Evolutionary conservation across 2,329 filamentous ascomycete species (phyloP).

Genomic region (Exserohilum turcica): DNA sequence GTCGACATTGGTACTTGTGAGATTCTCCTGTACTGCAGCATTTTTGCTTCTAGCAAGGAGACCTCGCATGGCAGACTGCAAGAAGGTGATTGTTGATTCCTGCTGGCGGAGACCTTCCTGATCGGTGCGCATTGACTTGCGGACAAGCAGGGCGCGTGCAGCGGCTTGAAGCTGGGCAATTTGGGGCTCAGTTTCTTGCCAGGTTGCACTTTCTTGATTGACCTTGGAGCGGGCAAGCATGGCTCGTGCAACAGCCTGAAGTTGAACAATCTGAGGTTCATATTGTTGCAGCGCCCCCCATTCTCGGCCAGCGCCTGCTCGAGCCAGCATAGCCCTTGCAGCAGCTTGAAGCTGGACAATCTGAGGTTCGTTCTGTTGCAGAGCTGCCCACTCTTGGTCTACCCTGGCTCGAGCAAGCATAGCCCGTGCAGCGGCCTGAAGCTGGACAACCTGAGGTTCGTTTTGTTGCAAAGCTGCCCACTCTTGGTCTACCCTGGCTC

Average conservation of each 20-base stretch:
- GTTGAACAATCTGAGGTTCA: constrained; percentile 53
- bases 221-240: constrained; percentile 64
- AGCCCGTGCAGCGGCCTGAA: constrained; percentile 52
- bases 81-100: constrained; percentile 51
- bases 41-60: constrained; percentile 49
- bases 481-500: constrained; percentile 58
- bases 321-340: constrained; percentile 57
- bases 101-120: constrained; percentile 45
- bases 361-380: constrained; percentile 57
- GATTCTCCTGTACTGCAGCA: constrained; percentile 46
- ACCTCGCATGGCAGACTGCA: constrained; percentile 71
- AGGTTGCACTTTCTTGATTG: constrained; percentile 43
- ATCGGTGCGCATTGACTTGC: constrained; percentile 44
- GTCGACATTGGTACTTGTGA: constrained; percentile 49
- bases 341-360: constrained; percentile 48
- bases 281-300: constrained; percentile 48
- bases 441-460: constrained; percentile 53
- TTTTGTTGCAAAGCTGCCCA: constrained; percentile 48
- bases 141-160: constrained; percentile 44
- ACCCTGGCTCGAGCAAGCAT: constrained; percentile 63
- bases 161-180: constrained; percentile 48
- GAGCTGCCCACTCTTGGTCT: constrained; percentile 42
- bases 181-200: constrained; percentile 57
- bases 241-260: constrained; percentile 52
- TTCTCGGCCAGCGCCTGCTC: constrained; percentile 58